Base-by-base conservation (phyloP, 371 early-diverging fungal genomes). In the Lichtheimia ornata region DNA sequence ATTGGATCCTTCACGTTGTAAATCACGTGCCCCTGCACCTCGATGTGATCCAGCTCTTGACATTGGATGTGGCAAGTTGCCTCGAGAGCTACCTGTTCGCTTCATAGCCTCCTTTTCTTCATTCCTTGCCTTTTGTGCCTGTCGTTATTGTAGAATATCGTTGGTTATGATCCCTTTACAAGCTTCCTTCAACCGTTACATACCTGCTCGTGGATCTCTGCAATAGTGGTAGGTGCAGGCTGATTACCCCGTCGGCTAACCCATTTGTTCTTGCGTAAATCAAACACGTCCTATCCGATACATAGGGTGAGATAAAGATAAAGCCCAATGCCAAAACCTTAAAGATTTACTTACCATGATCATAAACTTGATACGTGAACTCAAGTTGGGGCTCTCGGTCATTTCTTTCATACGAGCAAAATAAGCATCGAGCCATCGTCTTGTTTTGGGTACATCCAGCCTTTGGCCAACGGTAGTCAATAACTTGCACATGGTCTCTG, bases 301-400 rank as follows among this genome's bases (percentile, higher is more conserved):
- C n/a, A 35, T 18, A 7, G 14, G 13, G 40, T 15, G 25, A 5
- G 24, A 52, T 22, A 59, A 50, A 5, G 24, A 52, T 22, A 59
- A 50, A 18, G 17, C 2, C 20, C n/a, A 4, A 7, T 18, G 50
- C 24, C n/a, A 47, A 27, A 25, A 2, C 35, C 35, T 9, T 11
- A 9, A 35, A 7, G 28, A 9, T 28, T 45, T 28, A 53, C 59
- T 63, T 70, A 70, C 78, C 82, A 84, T 71, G 30, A 98, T 75
- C 94, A 94, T 94, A 70, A 97, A 97, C 51, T 94, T 88, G 67
- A 94, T 92, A 77, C 97, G 90, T 42, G 91, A 89, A 50, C 87
- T 76, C 47, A 97, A 71, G 63, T 83, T 84, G 59, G 74, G 64
- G 71, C 85, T 83, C 30, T 75, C 80, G 17, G 85, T 69, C 76